Conservation (phyloP, 192 early-diverging fungal genomes). For the Pilobolus umbonatus region DNA sequence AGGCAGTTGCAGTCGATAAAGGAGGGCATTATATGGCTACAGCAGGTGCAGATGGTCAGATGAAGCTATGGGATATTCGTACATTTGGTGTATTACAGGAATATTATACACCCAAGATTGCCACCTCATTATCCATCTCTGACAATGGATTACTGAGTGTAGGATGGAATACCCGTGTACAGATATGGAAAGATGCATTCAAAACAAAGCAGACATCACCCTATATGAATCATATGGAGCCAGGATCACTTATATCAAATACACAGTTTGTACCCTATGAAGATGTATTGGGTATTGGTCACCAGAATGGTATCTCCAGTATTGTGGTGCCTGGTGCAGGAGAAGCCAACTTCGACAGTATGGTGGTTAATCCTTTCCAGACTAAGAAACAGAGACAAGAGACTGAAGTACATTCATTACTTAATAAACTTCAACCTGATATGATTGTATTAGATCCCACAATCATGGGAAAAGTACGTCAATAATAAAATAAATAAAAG, state of each 20-base stretch:
- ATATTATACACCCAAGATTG: slow-evolving; percentile 76
- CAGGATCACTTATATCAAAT: slow-evolving; percentile 45
- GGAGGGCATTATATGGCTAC: slow-evolving; percentile 85
- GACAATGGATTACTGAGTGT: slow-evolving; percentile 82
- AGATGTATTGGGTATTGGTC: slow-evolving; percentile 87
- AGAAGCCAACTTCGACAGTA: slow-evolving; percentile 94
- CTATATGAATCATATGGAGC: slow-evolving; percentile 80
- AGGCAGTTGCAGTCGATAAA: slow-evolving; percentile 78
- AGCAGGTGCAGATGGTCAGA: slow-evolving; percentile 79
- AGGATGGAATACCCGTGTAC: slow-evolving; percentile 72
- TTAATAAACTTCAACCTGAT: slow-evolving; percentile 93
- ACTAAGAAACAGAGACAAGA: slow-evolving; percentile 86
- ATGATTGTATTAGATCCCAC: slow-evolving; percentile 85
- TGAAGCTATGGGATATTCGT: slow-evolving; percentile 94
- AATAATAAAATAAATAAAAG: too few species aligned
- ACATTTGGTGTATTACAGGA: slow-evolving; percentile 74
- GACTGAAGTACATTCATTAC: slow-evolving; percentile 75
- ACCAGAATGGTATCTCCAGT: slow-evolving; percentile 70
- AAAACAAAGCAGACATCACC: slow-evolving; percentile 68
- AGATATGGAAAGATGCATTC: slow-evolving; percentile 90
- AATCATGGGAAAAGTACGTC: slow-evolving; percentile 77
- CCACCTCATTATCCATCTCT: slow-evolving; percentile 75
- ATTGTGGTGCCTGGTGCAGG: slow-evolving; percentile 91
- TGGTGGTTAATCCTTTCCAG: slow-evolving; percentile 90
- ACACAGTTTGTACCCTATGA: slow-evolving; percentile 91